Conservation (phyloP, 371 early-diverging fungal species). For the Aphelidium insulamus region DNA sequence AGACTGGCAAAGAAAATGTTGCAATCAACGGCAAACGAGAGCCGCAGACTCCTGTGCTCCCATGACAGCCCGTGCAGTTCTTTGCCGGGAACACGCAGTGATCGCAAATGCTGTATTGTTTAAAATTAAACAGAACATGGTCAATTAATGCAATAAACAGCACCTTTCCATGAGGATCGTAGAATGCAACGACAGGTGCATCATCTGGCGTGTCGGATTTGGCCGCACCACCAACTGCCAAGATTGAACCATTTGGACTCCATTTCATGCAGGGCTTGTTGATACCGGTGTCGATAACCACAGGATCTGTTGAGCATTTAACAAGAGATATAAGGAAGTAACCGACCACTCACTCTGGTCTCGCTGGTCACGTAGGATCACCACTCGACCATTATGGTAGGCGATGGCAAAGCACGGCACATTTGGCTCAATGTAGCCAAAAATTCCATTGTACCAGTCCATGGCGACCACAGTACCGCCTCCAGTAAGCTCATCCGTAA, state of each 20-base stretch:
- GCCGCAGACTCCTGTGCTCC: slow-evolving; percentile 19
- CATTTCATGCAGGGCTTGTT: slow-evolving; percentile 14
- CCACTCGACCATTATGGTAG: slow-evolving; percentile 24
- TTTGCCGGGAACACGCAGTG: slow-evolving; percentile 25
- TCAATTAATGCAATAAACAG: neutral
- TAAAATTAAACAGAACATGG: neutral
- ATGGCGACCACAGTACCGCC: slow-evolving; percentile 15
- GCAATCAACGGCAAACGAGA: slow-evolving; percentile 25
- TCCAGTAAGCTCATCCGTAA: too few relatives aligned
- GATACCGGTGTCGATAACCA: slow-evolving; percentile 22
- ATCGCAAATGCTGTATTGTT: slow-evolving; percentile 13
- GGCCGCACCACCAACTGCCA: slow-evolving; percentile 18
- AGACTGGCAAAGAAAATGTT: slow-evolving; percentile 32
- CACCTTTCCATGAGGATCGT: slow-evolving; percentile 19
- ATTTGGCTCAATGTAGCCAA: slow-evolving; percentile 15
- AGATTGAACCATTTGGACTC: slow-evolving; percentile 18
- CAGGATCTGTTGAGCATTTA: slow-evolving; percentile 10
- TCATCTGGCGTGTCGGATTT: slow-evolving; percentile 17
- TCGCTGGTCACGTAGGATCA: slow-evolving; percentile 19
- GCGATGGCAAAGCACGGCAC: slow-evolving; percentile 22
- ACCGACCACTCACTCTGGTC: slow-evolving; percentile 11
- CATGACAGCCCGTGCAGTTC: slow-evolving; percentile 18
- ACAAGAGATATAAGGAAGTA: too few relatives aligned
- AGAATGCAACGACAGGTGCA: slow-evolving; percentile 21
- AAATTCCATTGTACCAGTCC: slow-evolving; percentile 23